A percentile compares a stretch with the other conserved stretches of the same genome.
phyloP scores from a whole-genome alignment of 148 eudicot genomes.

The Chenopodium album region DNA sequence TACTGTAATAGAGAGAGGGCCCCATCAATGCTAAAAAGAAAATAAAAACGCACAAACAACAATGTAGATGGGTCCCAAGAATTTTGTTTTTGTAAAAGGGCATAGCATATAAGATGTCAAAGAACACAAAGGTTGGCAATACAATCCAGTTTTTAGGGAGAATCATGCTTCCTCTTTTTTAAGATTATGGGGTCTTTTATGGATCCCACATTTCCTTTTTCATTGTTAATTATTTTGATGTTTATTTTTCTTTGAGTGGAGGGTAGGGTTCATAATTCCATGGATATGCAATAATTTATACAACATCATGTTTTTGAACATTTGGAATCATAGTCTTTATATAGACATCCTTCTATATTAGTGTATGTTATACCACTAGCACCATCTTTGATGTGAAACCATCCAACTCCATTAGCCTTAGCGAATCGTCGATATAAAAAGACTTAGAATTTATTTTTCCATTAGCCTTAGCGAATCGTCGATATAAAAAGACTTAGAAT shows the following conservation, averaged over 20 bases:
- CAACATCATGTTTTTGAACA: conserved; percentile 1
- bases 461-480: no score
- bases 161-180: conserved; percentile 14
- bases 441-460: no score
- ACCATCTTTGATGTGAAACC: conserved; percentile 2
- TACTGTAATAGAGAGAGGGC: neutral
- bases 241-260: neutral
- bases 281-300: conserved; percentile 6
- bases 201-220: conserved; percentile 5
- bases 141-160: conserved; percentile 16
- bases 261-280: conserved; percentile 1
- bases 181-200: conserved; percentile 11
- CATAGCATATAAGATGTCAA: conserved; percentile 9
- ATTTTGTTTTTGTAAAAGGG: neutral
- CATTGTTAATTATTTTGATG: neutral
- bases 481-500: no score
- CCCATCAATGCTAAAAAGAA: conserved; percentile 8
- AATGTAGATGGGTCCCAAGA: conserved; percentile 15
- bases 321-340: neutral
- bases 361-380: neutral
- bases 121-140: neutral
- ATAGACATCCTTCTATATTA: neutral
- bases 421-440: no score
- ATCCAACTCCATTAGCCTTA: neutral
- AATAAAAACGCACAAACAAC: conserved; percentile 16